phyloP scores from a whole-genome alignment of 2,329 filamentous ascomycete genomes.

The Ilyonectria mors-panacis region DNA sequence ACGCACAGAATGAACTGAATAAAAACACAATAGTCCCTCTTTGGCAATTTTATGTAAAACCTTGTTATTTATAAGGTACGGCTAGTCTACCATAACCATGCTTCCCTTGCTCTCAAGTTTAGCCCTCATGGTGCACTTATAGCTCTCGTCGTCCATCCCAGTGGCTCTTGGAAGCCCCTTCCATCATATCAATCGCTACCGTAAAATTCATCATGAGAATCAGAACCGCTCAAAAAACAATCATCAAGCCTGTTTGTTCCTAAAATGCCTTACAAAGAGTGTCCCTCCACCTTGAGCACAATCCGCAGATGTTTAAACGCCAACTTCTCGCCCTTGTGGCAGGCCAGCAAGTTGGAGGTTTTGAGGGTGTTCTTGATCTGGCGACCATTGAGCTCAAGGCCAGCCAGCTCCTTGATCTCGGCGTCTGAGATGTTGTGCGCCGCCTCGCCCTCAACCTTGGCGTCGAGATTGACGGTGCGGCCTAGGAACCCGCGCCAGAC shows the following conservation, averaged over 20 bases:
- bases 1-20: no score
- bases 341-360: conserved; percentile 52
- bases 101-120: not conserved
- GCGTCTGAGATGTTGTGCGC: conserved; percentile 51
- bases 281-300: conserved; percentile 51
- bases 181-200: not conserved
- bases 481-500: conserved; percentile 60
- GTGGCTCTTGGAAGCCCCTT: no score
- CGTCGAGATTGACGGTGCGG: conserved; percentile 46
- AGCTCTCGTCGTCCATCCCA: not conserved
- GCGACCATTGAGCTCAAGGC: conserved; percentile 62
- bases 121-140: not conserved
- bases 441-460: conserved; percentile 41
- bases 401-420: conserved; percentile 54
- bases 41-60: not conserved
- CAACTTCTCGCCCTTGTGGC: conserved; percentile 50
- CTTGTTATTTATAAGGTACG: not conserved
- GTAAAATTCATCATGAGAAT: not conserved
- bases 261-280: conserved; percentile 42
- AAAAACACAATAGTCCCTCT: no score
- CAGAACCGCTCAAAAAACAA: not conserved
- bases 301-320: conserved; percentile 48
- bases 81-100: not conserved
- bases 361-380: conserved; percentile 68
- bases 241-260: not conserved